phyloP scores from a whole-genome alignment of 2,329 filamentous ascomycete genomes.

The Phoma sp. region DNA sequence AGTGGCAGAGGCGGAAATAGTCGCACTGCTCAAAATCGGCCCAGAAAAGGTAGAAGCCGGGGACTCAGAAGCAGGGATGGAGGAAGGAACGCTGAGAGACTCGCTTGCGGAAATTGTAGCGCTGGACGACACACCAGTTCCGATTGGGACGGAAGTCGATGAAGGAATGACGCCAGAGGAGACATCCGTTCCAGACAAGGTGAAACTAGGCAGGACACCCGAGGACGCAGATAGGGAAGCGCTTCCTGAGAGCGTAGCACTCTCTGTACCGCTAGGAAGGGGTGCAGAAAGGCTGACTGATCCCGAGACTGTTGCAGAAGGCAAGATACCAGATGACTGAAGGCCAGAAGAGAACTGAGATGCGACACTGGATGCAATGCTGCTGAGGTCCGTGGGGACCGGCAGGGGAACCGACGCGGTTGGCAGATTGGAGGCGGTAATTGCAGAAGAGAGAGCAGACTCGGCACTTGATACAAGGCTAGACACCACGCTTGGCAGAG shows the following conservation, averaged over 20 bases:
- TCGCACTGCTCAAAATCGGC: constrained; percentile 4
- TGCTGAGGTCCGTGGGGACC: constrained; percentile 16
- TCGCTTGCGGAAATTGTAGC: constrained; percentile 10
- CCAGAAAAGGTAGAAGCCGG: constrained; percentile 15
- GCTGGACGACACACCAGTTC: constrained; percentile 12
- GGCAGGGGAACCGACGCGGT: constrained; percentile 26
- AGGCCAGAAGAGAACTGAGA: constrained; percentile 18
- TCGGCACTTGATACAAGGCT: constrained; percentile 25
- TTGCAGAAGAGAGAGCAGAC: constrained; percentile 13
- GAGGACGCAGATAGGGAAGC: constrained; percentile 16
- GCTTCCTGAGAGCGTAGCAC: constrained; percentile 5
- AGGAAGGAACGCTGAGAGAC: constrained; percentile 25
- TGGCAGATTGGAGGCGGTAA: constrained; percentile 11
- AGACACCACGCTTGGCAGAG: constrained; percentile 25
- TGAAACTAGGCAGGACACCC: constrained; percentile 19
- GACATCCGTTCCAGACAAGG: constrained; percentile 14
- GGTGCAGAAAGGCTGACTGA: constrained; percentile 6
- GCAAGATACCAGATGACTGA: constrained; percentile 14
- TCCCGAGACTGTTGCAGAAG: constrained; percentile 16
- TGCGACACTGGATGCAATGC: constrained; percentile 20
- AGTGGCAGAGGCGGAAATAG: neutral
- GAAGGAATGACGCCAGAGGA: constrained; percentile 12
- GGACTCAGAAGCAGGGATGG: constrained; percentile 29
- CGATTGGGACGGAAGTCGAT: constrained; percentile 1
- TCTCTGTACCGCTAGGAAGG: constrained; percentile 10